phyloP scores from a whole-genome alignment of 768 basidiomycete genomes.

The Russula sp. region DNA sequence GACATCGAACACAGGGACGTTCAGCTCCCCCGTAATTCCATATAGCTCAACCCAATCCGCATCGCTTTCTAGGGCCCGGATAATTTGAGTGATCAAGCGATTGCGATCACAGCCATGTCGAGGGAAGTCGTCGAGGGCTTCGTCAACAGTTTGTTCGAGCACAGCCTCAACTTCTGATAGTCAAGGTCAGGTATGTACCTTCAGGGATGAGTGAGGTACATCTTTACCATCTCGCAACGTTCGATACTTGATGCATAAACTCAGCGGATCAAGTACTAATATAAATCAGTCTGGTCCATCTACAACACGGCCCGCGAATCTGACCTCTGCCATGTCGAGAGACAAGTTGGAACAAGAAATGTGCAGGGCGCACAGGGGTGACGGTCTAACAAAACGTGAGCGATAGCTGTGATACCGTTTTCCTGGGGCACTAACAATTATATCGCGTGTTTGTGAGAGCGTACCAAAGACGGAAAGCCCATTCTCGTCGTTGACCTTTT shows the following conservation, averaged over 20 bases:
- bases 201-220: not conserved
- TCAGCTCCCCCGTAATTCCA: conserved; percentile 61
- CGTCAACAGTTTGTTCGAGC: conserved; percentile 45
- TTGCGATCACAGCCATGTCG: conserved; percentile 35
- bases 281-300: not conserved
- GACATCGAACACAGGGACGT: conserved; percentile 42
- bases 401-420: not conserved
- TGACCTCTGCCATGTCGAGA: conserved; percentile 56
- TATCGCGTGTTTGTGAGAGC: conserved; percentile 39
- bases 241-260: conserved; percentile 65
- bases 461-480: conserved; percentile 50
- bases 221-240: conserved; percentile 72
- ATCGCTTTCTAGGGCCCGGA: conserved; percentile 56
- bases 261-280: conserved; percentile 56
- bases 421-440: conserved; percentile 39
- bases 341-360: conserved; percentile 77
- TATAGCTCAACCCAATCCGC: conserved; percentile 66
- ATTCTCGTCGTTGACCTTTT: conserved; percentile 40
- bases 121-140: conserved; percentile 36
- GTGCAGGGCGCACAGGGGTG: conserved; percentile 66
- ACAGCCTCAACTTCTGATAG: conserved; percentile 60
- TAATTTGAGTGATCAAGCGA: conserved; percentile 42
- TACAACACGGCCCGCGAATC: conserved; percentile 17
- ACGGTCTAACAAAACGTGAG: conserved; percentile 48
- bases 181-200: not conserved